Base-by-base conservation (phyloP, 2,329 filamentous ascomycete species). In the Grosmannia serpens region DNA sequence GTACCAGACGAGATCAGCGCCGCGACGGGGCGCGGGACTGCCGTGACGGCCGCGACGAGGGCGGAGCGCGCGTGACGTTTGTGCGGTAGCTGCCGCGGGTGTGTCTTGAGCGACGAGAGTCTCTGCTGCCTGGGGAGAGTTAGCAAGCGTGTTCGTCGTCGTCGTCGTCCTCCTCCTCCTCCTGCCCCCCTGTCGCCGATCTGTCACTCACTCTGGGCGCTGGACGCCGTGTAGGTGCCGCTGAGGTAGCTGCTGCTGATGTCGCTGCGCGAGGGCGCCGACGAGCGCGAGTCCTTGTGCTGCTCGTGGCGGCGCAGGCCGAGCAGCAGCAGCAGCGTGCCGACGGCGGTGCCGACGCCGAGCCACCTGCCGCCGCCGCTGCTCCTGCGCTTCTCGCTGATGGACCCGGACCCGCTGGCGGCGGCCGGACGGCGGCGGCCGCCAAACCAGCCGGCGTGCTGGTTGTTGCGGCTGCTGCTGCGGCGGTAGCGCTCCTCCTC, bases 401-500 rank as follows among this genome's bases (percentile, higher is more conserved):
- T 62, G 17, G 49, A 62, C 67, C 58, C 73, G 68, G 47, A 75
- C 71, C 61, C 77, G 70, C 59, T 73, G 66, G 58, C 46, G 4
- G 22, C 55, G 50, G 38, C 53, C 11, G 44, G 50, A 64, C 64
- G 76, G 64, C 51, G 73, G 38, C 74, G 72, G 27, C 76, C 81
- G 27, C 76, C 81, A 58, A 81, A 83, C 77, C 82, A 86, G 52
- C 77, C 78, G 56, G 75, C 71, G 65, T 82, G 78, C 62, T 76
- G 74, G 57, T 82, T 78, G 61, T 83, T 79, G 64, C 72, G 70
- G 15, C 73, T 72, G 13, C 75, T 75, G 22, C 74, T 75, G 60
- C 75, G 75, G 20, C 77, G 79, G 69, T 81, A 82, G 51, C 80
- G 80, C 68, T 88, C 84, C 53, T 86, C 83, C 65, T 85, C 64